Base-by-base conservation (phyloP, 108 stramenopile genomes). In the Discostella stelligeroides region DNA sequence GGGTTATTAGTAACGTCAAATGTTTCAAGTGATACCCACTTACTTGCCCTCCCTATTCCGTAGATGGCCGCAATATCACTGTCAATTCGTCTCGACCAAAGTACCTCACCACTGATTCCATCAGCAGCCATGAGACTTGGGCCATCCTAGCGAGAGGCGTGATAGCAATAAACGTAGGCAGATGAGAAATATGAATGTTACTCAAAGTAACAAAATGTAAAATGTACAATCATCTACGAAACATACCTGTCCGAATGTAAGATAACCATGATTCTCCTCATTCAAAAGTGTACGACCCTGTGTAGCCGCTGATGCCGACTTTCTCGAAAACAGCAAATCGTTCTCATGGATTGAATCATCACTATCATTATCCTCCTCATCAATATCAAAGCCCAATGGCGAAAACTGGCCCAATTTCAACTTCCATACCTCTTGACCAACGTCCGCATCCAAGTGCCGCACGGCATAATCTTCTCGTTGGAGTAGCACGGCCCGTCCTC, bases 381-480 rank as follows among this genome's bases (percentile, higher is more conserved):
- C 59, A 41, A 60, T 54, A 38, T 71, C 82, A 75, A 91, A 90
- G 54, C 86, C 88, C 51, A 92, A 64, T 10, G 89, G 86, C 48
- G 84, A 79, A 39, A 88, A 85, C 14, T 57, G 73, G 27, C 89
- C 89, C 34, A 89, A 39, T 11, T 89, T 83, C 7, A 92, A 84
- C 65, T 95, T 95, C 94, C 94, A 95, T 27, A 82, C 74, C 56
- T 85, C 76, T 34, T 60, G 48, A 18, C 94, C 94, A 17, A 80
- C 84, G 15, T 76, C 78, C 0, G 85, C 71, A 57, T 87, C 85
- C 9, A 92, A 63, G 37, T 91, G 86, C 25, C 86, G 74, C 12
- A 92, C 85, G 10, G 76, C 37, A 21, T 86, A 87, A 67, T 95
- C 94, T 63, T 89, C 85, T 47, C 94, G 72, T 66, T 92, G 94